Base-by-base conservation (phyloP, 2,329 filamentous ascomycete species). In the Lachnellula hyalina region DNA sequence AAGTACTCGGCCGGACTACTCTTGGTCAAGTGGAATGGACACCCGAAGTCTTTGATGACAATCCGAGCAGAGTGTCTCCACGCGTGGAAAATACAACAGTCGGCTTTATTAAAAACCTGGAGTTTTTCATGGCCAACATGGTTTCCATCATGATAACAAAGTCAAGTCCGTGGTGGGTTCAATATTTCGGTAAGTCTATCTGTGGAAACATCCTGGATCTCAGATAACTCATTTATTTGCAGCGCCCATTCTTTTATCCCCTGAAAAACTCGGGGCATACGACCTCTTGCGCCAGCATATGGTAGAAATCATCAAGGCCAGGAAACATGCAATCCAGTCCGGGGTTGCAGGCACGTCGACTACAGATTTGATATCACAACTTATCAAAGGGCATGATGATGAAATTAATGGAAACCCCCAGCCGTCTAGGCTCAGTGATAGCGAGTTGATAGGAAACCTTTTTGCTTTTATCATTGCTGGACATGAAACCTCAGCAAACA, bases 401-500 rank as follows among this genome's bases (percentile, higher is more conserved):
- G 32, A 23, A 8, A 44, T 14, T 3, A 28, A 17, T 15, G 41
- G 28, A 12, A 32, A 23, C 19, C 15, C 41, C 6, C 21, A 25
- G 25, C 17, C 28, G 3, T 28, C 41, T 35, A 25, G 36, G 25
- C 69, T 86, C 15, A 75, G 70, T 8, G 80, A 84, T 59, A 75
- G 76, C 9, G 86, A 90, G 54, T 84, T 91, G 55, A 72, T 87
- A 35, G 86, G 87, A 51, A 90, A 91, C 64, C 82, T 86, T 14
- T 85, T 85, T 57, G 74, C 85, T 63, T 82, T 83, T 69, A 76
- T 80, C 58, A 75, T 91, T 2, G 88, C 89, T 0, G 89, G 89
- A 15, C 87, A 93, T 69, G 89, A 93, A 70, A 91, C 89, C 1
- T 86, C 87, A 1, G 87, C 88, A 51, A 89, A 88, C 69, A 80